Base-by-base conservation (phyloP, 345 rosid genomes). In the Theobroma cacao region DNA sequence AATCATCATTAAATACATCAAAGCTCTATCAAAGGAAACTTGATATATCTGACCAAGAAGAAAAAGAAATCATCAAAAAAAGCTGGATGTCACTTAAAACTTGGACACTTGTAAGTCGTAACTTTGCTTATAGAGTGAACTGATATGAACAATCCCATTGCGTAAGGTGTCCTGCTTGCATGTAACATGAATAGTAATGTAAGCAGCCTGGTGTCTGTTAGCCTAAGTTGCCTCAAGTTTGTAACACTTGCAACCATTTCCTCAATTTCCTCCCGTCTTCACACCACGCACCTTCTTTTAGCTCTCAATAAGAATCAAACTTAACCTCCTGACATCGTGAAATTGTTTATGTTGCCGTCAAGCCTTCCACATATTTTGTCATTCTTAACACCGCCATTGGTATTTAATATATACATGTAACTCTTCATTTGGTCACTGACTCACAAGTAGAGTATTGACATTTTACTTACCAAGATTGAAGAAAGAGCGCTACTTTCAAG, bases 381-480 rank as follows among this genome's bases (percentile, higher is more conserved):
- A 7, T 71, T 2, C 43, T 7, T 75, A 20, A 33, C 71, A 75
- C 71, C 59, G 78, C 71, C 78, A 62, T 75, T 47, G 59, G 0
- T 17, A 12, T 60, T 24, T 11, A 17, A 20, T 62, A 43, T 61
- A 20, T 11, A 31, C 7, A 30, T 75, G 43, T n/a, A 75, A 17
- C 47, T 45, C 59, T 5, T 43, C 45, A 20, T 47, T 47, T 62
- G 59, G 40, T 62, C 60, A 75, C 31, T 13, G 28, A 36, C 34
- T 3, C 58, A 26, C 77, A 43, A 59, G 48, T 38, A 24, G 20
- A 13, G 36, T 36, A 38, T 40, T 22, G 50, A 38, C 45, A 18
- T 30, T 24, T 15, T 10, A 1, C 30, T 26, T 60, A 52, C 4
- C 18, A 20, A 14, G 56, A 52, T 2, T 3, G 56, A 52, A 52